phyloP scores from a whole-genome alignment of 495 filamentous ascomycete species.

The Xylaria curta region DNA sequence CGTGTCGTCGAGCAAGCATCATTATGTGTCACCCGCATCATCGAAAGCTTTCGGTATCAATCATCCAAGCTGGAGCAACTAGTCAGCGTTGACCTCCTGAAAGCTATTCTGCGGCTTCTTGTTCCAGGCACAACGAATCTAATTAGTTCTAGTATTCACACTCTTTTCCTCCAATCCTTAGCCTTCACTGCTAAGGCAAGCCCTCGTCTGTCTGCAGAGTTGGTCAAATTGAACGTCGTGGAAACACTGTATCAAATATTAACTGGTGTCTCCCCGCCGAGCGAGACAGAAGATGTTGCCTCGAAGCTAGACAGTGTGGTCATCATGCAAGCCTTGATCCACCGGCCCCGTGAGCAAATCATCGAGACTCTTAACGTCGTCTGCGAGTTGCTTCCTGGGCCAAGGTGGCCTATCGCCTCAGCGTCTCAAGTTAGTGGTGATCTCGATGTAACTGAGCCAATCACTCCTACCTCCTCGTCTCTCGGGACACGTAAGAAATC shows the following conservation, averaged over 20 bases:
- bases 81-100: constrained; percentile 83
- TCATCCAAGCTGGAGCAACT: constrained; percentile 89
- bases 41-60: constrained; percentile 92
- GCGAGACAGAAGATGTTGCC: constrained; percentile 78
- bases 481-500: constrained; percentile 60
- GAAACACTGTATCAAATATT: constrained; percentile 98
- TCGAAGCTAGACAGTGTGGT: constrained; percentile 94
- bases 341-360: constrained; percentile 94
- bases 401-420: constrained; percentile 59
- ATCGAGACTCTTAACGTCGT: constrained; percentile 98
- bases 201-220: constrained; percentile 81
- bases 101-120: constrained; percentile 85
- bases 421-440: constrained; percentile 30
- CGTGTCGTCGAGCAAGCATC: constrained; percentile 97
- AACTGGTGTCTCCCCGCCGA: constrained; percentile 92
- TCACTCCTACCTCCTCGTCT: constrained; percentile 43
- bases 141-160: constrained; percentile 94
- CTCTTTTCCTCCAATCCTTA: constrained; percentile 90
- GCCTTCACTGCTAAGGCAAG: constrained; percentile 88
- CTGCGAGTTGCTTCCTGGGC: constrained; percentile 86
- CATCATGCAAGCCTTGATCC: constrained; percentile 98
- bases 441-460: constrained; percentile 41
- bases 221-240: constrained; percentile 96
- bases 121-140: constrained; percentile 95
- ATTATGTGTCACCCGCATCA: constrained; percentile 93